Evolutionary conservation across 1,139 yeast species (phyloP), one percentile per base, ranked within the genome.

Genomic region (Zygoascus sp.): DNA sequence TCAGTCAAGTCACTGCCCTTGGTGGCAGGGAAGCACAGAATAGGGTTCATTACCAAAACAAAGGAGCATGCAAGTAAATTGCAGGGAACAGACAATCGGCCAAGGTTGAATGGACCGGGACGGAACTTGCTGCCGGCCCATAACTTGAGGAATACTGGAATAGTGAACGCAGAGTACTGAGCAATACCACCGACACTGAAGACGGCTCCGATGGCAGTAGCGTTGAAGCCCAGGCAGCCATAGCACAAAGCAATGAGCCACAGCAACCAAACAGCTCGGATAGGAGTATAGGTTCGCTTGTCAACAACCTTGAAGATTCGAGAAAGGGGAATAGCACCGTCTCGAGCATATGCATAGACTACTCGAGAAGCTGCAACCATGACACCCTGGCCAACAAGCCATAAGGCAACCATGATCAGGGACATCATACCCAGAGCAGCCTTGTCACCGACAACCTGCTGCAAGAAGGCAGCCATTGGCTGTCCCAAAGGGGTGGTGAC

Each of bases 151-250:
- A 79, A 59, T 5, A 83, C 77, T 13, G 89, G 89, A 55, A 79
- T 68, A 7, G 80, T 74, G 62, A 82, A 83, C 1, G 88, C 81
- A 51, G 82, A 73, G 58, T 81, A 81, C 0, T 84, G 82, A 17
- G 85, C 77, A 59, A 82, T 81, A 45, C 87, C 89, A 45, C 87
- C 87, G 35, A 83, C 85, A 1, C 85, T 79, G 65, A 83, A 83
- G 46, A 81, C 79, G 36, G 90, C 89, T 40, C 79, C 82, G 56
- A 83, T 79, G 36, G 88, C 84, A 11, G 76, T 72, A 48, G 74
- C 78, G 37, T 85, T 85, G 36, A 80, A 76, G 58, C 78, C 67
- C 51, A 77, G 67, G 48, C 74, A 77, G 40, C 83, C 83, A 30
- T 75, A 64, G 25, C 77, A 65, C 55, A 75, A 74, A 35, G 82